A percentile compares a stretch with the other conserved stretches of the same genome.
Evolutionary conservation across 1,284 basidiomycete species (phyloP).

Genomic region (Fomitopsis betulina): DNA sequence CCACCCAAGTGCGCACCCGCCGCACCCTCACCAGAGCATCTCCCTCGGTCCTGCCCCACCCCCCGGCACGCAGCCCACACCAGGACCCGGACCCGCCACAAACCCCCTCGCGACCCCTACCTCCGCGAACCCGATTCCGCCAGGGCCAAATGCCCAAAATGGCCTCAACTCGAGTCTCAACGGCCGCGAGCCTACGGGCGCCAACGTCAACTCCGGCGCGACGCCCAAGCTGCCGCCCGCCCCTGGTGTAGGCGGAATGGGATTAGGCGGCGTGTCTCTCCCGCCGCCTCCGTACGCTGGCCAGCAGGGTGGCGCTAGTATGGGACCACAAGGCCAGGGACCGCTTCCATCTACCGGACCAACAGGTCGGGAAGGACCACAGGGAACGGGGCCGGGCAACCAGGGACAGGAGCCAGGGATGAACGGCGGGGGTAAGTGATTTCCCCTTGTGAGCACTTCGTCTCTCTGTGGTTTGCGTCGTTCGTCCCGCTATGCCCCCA

Average conservation of each 20-base stretch:
- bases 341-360: neutral
- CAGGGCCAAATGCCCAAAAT: neutral
- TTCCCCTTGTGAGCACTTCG: neutral
- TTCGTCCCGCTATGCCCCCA: too few relatives aligned
- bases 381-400: constrained; percentile 15
- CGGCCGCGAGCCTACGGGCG: neutral
- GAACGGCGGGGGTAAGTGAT: constrained; percentile 5
- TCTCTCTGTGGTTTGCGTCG: neutral
- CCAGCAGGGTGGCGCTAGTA: neutral
- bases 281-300: constrained; percentile 13
- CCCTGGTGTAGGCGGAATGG: constrained; percentile 12
- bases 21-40: constrained; percentile 19
- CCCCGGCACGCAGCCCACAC: constrained; percentile 10
- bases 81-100: constrained; percentile 13
- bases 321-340: constrained; percentile 6
- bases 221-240: constrained; percentile 23
- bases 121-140: constrained; percentile 4
- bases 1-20: constrained; percentile 13
- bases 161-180: constrained; percentile 1
- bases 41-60: constrained; percentile 17
- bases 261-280: constrained; percentile 7
- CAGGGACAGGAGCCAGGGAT: constrained; percentile 9
- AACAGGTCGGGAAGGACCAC: constrained; percentile 13
- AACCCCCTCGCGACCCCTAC: constrained; percentile 8
- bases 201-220: constrained; percentile 3